Base-by-base conservation (phyloP, 2,329 filamentous ascomycete species). In the Aspergillaceae sp. region DNA sequence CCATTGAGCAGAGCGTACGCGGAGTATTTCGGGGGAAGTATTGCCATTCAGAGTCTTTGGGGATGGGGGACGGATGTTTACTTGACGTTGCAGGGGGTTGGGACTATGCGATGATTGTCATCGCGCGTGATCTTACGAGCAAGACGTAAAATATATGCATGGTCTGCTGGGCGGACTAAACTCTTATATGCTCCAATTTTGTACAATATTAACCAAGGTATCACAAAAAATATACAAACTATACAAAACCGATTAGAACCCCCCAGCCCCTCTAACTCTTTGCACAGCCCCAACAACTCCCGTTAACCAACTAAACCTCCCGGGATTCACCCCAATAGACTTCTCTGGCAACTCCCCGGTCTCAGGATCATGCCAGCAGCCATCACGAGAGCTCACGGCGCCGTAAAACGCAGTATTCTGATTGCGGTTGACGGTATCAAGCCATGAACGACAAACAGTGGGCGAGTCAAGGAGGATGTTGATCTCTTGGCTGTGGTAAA, bases 11-110 rank as follows among this genome's bases (percentile, higher is more conserved):
- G 92, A 51, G 91, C 92, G 0, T 98, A 98, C 62, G 92, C 92
- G 0, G 91, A 98, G 71, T 98, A 97, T 60, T 98, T 98, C 73
- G 92, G 92, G 2, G 92, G 92, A 0, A 90, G 90, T 2, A 92
- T 98, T 48, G 83, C 83, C 4, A 83, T 98, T n/a, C 91, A 98
- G 74, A 96, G 88, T 63, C 69, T 97, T 41, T 92, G 88, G 73
- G 91, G 92, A 3, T 98, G 92, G 92, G 92, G 82, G 0, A 82
- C 80, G 3, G 80, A 84, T 68, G 79, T 83, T 1, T 84, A 83
- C 64, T 62, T 84, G 45, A 82, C 76, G 43, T 56, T 83, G 51
- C 71, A 78, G 53, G 79, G 79, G 0, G 78, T 83, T 45, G 79
- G 78, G 0, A 77, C 69, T 50, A 63, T 74, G 42, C 69, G 55